phyloP scores from a whole-genome alignment of 2,329 filamentous ascomycete genomes.

The Didymella segeticola region DNA sequence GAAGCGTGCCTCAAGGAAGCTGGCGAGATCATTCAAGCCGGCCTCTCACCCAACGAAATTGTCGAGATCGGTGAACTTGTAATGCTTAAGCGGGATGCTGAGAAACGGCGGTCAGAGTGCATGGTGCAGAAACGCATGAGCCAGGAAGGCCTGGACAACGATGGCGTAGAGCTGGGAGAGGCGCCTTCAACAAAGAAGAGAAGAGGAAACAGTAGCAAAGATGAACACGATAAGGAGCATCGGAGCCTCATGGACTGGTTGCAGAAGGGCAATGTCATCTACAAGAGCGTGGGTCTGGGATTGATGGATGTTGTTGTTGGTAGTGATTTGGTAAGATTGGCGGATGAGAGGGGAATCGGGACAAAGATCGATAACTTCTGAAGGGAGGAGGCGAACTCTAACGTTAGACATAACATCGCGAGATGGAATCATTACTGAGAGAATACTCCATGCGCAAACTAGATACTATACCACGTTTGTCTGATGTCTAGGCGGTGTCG shows the following conservation, averaged over 20 bases:
- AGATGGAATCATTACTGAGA: too few relatives aligned
- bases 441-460: too few relatives aligned
- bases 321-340: constrained; percentile 63
- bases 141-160: constrained; percentile 62
- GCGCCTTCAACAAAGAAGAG: constrained; percentile 77
- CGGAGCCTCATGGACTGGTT: constrained; percentile 64
- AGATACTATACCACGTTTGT: too few relatives aligned
- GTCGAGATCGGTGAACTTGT: constrained; percentile 87
- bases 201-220: constrained; percentile 41
- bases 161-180: constrained; percentile 73
- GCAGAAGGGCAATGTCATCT: constrained; percentile 69
- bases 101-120: constrained; percentile 42
- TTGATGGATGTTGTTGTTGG: constrained; percentile 73
- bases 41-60: constrained; percentile 74
- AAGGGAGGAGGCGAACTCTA: neutral
- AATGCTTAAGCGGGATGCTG: constrained; percentile 65
- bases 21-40: constrained; percentile 83
- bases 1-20: constrained; percentile 82
- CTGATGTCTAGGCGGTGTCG: too few relatives aligned
- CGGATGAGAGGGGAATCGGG: constrained; percentile 62
- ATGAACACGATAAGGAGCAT: constrained; percentile 43
- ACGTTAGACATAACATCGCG: neutral
- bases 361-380: constrained; percentile 59
- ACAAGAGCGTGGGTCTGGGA: constrained; percentile 72
- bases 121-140: constrained; percentile 43